Evolutionary conservation across 1,284 basidiomycete species (phyloP).

Genomic region (Ustilago sp.): DNA sequence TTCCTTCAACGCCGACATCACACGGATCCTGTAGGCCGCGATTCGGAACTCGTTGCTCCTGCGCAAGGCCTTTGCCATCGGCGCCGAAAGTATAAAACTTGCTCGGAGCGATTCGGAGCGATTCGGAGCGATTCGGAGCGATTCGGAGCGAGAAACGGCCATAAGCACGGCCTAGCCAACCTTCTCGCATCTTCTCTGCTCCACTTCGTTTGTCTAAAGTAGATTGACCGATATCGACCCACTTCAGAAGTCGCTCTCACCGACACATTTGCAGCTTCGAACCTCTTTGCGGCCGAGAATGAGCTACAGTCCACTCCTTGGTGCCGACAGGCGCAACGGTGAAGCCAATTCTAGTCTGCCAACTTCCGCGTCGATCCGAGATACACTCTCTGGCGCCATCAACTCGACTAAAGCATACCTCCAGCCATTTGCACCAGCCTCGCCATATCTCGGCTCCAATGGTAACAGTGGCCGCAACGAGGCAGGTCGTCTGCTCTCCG

Average conservation of each 20-base stretch:
- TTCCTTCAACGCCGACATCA: neutral
- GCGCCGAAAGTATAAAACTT: neutral
- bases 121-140: conserved; percentile 19
- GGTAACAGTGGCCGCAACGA: conserved; percentile 39
- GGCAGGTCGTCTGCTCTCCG: conserved; percentile 60
- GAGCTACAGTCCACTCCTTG: conserved; percentile 39
- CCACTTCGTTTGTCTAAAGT: neutral
- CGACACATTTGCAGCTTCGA: neutral
- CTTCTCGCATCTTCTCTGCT: conserved; percentile 8
- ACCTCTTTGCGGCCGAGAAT: conserved; percentile 12
- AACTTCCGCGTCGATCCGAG: conserved; percentile 39
- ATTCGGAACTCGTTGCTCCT: neutral
- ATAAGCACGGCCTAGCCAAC: neutral
- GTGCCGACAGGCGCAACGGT: conserved; percentile 26
- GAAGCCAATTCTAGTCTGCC: conserved; percentile 31
- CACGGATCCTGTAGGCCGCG: neutral
- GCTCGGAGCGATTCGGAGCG: conserved; percentile 16
- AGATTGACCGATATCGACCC: neutral
- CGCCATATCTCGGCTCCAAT: conserved; percentile 41
- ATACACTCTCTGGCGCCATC: conserved; percentile 51
- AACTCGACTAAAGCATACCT: conserved; percentile 58
- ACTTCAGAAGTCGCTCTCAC: neutral
- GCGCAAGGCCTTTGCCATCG: neutral
- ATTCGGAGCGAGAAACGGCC: conserved; percentile 2
- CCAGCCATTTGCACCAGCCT: conserved; percentile 50